Base-by-base conservation (phyloP, 1,139 yeast genomes). In the Debaryomyces sp. region DNA sequence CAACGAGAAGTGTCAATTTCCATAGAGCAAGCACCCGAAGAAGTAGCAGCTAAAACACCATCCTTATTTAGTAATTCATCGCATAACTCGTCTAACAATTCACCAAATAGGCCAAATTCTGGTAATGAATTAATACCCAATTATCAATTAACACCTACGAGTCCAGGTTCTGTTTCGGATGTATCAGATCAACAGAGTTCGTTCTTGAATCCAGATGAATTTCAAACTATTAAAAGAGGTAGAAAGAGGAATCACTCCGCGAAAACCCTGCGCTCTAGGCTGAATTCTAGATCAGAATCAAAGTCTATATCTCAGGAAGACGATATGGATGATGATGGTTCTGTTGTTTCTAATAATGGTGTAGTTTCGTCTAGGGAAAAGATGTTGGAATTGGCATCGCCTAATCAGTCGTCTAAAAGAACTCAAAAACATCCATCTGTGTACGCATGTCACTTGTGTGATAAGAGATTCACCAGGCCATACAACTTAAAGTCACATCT, bases 401-500 rank as follows among this genome's bases (percentile, higher is more conserved):
- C 83, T 1, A 73, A 73, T 35, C 77, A 71, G 49, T 62, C 70
- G 6, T 73, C 80, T 36, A 82, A 78, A 57, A 71, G 88, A 32
- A 77, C 81, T 3, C 92, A 87, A 58, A 88, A 87, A 56, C 88
- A 87, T 60, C 94, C 96, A 0, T 81, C 92, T 26, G 81, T 85
- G 9, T 91, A 84, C 65, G 87, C 89, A 0, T 94, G 99, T 66
- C 85, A 85, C 51, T 67, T 88, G 45, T 94, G 99, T 68, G 92
- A 86, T 41, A 91, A 90, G 66, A 72, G 86, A 45, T 94, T 94
- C 64, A 91, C 98, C 2, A 72, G 98, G 50, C 97, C 97, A 0
- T 94, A 94, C 67, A 94, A 94, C 63, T 73, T 94, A 59, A 89
- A 94, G 58, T 89, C 97, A 0, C 99, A 94, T 70, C 72, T 89